Evolutionary conservation across 1,139 yeast genomes (phyloP), one percentile per base, ranked within the genome.

Genomic region (Eremothecium gossypii): DNA sequence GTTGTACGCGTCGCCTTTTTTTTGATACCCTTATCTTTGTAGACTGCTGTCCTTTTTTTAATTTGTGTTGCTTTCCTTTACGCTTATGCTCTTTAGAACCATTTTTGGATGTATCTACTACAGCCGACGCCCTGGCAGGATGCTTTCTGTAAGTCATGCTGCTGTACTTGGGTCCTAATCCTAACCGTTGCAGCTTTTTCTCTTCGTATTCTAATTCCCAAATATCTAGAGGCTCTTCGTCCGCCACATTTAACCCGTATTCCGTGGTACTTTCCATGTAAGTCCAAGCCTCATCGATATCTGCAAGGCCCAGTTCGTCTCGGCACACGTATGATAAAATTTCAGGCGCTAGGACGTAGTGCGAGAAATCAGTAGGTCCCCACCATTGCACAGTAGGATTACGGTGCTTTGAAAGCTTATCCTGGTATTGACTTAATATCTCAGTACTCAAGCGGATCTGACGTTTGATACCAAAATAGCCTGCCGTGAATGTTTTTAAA

Each of bases 321-420:
- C 70, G 67, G 3, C 75, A 70, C 38, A 79, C 52, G 34, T 76
- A 59, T 7, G 76, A 61, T 7, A 79, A 69, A 7, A 81, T 58
- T 50, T 82, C 89, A 36, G 82, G 80, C 9, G 84, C 79, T 20
- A 82, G 58, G 0, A 81, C 78, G 51, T 76, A 77, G 7, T 74
- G 68, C 2, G 72, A 60, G 53, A 79, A 82, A 40, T 74, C 74
- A 14, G 69, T 67, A 0, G 66, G 51, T 1, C 82, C 76, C 86
- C 86, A 81, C 64, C 77, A 81, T 34, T 66, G 62, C 3, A 80
- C 60, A 1, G 77, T 74, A 11, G 66, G 61, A 48, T 73, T 72
- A 12, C 50, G 58, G 4, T 66, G 55, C 6, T 46, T 47, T 7
- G 54, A 43, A 8, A 76, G 53, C 33, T 65, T 52, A 1, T 54